Base-by-base conservation (phyloP, 352 stramenopile genomes). In the Pythium diclinum region DNA sequence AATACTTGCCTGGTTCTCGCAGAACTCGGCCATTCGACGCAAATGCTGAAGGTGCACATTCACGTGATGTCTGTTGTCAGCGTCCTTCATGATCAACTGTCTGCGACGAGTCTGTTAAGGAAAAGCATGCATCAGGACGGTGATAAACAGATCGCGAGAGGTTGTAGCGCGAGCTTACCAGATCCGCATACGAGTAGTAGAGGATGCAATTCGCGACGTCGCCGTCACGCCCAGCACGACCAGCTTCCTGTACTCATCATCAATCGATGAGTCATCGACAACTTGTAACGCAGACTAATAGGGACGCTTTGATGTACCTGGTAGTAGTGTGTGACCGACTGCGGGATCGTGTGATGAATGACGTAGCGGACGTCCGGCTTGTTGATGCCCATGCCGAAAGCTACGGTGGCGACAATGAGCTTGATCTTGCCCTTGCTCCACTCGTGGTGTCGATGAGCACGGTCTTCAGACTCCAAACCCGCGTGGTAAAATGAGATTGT, bases 341-440 rank as follows among this genome's bases (percentile, higher is more conserved):
- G 85, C 6, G 88, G 88, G 6, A 95, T 89, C 6, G 84, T 94
- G 72, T 94, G 83, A 59, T 96, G 88, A 58, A 96, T 94, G 49
- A 96, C 88, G 63, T 94, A 96, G 33, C 88, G 85, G 1, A 96
- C 88, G 54, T 94, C 85, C 9, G 87, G 87, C 55, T 96, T 94
- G 68, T 95, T 95, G 62, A 96, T 96, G 16, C 86, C 88, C 88
- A 96, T 96, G 28, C 88, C 88, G 60, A 96, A 96, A 0, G 88
- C 88, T 46, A 96, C 78, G 0, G 88, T 96, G 17, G 88, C 88
- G n/a, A 90, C 74, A 56, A 96, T 95, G 2, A 94, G 78, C 62
- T 96, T 94, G 64, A 94, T 94, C 58, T 92, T 92, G 0, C 87
- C 87, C 77, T 94, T 94, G 69, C 85, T 94, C 87, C 87, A 96